Base-by-base conservation (phyloP, 106 monocot species). In the Acorus calamus region DNA sequence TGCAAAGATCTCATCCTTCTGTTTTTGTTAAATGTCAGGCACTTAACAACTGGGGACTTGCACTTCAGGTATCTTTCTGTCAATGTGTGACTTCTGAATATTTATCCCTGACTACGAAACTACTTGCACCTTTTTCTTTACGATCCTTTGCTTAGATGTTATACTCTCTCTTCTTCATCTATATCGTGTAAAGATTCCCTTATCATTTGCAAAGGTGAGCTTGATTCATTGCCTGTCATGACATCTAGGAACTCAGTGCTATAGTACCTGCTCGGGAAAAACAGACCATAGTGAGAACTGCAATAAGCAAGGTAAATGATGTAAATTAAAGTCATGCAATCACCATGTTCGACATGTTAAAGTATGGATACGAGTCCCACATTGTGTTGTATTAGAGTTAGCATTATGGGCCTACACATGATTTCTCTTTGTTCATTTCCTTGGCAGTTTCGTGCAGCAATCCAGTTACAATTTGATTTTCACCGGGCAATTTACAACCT, bases 41-140 rank as follows among this genome's bases (percentile, higher is more conserved):
- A 63, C 85, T 91, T 56, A 98, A 98, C 61, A 98, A 98, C 76
- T 98, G 96, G 96, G 96, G 96, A 54, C 91, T 98, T 82, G 96
- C 91, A 58, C 66, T 98, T 48, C 96, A 98, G 87, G 96, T 96
- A 74, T 46, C 44, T 62, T 8, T 64, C 54, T 54, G n/a, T 50
- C 3, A 10, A 42, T 8, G 11, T 49, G 8, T 69, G 48, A 3
- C 57, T 12, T 5, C 8, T 49, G 42, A 12, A 54, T n/a, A 5
- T 45, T 70, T 44, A 8, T 50, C 4, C n/a, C 28, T 28, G 28
- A 28, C 28, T 28, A 28, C 28, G 44, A 3, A 5, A 4, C 47
- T 11, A 7, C 52, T 46, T 63, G 50, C 47, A 9, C 7, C 49
- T 51, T 7, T 59, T 60, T 8, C 58, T 59, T 60, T 47, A 5